phyloP scores from a whole-genome alignment of 2,329 filamentous ascomycete genomes.

The Aspergillus luchuensis region DNA sequence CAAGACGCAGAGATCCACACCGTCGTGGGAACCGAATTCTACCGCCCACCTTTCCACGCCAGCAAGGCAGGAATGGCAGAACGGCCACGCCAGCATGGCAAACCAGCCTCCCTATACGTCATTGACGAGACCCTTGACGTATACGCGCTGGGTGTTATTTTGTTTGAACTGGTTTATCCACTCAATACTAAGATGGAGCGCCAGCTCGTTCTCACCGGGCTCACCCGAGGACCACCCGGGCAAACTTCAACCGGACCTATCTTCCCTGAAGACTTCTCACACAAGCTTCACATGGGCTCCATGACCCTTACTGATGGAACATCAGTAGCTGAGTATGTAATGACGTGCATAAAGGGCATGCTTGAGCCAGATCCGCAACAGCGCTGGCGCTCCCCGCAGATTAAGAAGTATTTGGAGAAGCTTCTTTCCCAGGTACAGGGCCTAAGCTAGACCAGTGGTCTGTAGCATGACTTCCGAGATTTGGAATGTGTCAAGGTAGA shows the following conservation, averaged over 20 bases:
- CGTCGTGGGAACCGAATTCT: conserved; percentile 63
- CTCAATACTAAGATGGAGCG: conserved; percentile 57
- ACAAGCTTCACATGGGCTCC: conserved; percentile 40
- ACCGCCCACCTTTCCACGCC: conserved; percentile 52
- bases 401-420: conserved; percentile 38
- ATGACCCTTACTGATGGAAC: conserved; percentile 26
- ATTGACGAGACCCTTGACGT: conserved; percentile 60
- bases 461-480: no score
- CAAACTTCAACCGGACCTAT: conserved; percentile 14
- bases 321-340: conserved; percentile 37
- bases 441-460: background rate
- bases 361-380: conserved; percentile 38
- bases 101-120: conserved; percentile 22
- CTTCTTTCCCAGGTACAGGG: conserved; percentile 27
- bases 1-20: conserved; percentile 33
- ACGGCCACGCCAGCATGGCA: conserved; percentile 13
- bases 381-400: conserved; percentile 42
- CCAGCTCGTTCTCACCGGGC: conserved; percentile 43
- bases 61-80: conserved; percentile 7
- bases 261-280: conserved; percentile 42
- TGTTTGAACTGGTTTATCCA: conserved; percentile 62
- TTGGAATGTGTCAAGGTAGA: no score
- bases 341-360: conserved; percentile 46
- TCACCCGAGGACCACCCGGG: conserved; percentile 34
- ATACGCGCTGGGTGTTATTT: conserved; percentile 63